Percentiles rank a stretch among this genome's conserved stretches.
Conservation (phyloP, 352 stramenopile genomes). For the Thalassiosira mediterranea region DNA sequence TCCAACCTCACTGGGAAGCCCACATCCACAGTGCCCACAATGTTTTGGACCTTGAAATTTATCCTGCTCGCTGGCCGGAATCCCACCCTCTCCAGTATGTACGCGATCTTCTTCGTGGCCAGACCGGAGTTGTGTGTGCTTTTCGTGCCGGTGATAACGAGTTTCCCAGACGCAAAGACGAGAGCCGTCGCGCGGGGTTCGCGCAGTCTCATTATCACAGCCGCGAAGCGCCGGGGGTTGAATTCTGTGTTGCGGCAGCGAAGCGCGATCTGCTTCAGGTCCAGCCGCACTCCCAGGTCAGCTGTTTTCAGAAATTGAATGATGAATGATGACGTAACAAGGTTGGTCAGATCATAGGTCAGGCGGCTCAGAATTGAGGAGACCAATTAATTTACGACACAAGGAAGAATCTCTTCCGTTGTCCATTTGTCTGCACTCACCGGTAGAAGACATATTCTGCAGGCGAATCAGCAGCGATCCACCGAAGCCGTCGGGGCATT, state of each 20-base stretch:
- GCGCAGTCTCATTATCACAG: conserved; percentile 94
- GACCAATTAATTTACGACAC: too few species aligned
- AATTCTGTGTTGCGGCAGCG: conserved; percentile 99
- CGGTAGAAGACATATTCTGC: conserved; percentile 81
- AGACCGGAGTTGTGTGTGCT: conserved; percentile 84
- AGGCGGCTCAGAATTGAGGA: too few species aligned
- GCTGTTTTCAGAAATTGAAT: too few species aligned
- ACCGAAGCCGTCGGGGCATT: conserved; percentile 63
- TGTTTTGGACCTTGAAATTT: conserved; percentile 92
- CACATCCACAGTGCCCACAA: conserved; percentile 97
- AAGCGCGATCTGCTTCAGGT: conserved; percentile 96
- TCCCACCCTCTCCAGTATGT: conserved; percentile 79
- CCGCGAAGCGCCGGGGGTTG: conserved; percentile 97
- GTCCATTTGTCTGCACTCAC: too few species aligned
- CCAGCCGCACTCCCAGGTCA: conserved; percentile 92
- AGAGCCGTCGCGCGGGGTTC: conserved; percentile 97
- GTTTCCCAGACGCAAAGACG: conserved; percentile 95
- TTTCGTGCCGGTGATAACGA: conserved; percentile 83
- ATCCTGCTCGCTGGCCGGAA: conserved; percentile 68
- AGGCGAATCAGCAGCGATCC: conserved; percentile 73
- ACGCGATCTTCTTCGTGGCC: conserved; percentile 76
- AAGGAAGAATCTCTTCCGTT: too few species aligned
- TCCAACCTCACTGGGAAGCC: conserved; percentile 98
- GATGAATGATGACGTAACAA: too few species aligned
- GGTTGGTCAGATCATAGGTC: too few species aligned